Conservation (phyloP, 2,329 filamentous ascomycete species). For the Ceratocystis papillata region DNA sequence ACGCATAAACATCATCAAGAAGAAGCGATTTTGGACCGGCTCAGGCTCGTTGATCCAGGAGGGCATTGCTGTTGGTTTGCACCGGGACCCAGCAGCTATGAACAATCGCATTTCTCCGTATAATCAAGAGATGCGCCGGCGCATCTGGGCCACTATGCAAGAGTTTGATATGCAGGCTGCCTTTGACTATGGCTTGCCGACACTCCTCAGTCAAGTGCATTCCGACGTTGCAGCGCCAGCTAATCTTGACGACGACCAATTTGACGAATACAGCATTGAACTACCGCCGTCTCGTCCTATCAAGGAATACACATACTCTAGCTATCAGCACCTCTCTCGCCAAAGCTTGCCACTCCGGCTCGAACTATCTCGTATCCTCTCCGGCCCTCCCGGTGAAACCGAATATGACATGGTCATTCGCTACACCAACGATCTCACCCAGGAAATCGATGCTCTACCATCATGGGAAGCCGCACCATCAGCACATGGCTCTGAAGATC, state of each 20-base stretch:
- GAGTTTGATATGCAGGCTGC: constrained; percentile 53
- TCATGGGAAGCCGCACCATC: constrained; percentile 39
- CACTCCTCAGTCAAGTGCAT: constrained; percentile 46
- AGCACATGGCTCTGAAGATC: not conserved
- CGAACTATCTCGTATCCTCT: constrained; percentile 47
- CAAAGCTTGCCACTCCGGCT: constrained; percentile 47
- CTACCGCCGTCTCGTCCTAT: constrained; percentile 43
- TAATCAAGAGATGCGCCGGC: constrained; percentile 51
- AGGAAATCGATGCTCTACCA: constrained; percentile 49
- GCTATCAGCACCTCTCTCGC: constrained; percentile 48
- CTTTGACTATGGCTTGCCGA: constrained; percentile 50
- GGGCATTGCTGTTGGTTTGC: constrained; percentile 48
- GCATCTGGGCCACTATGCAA: constrained; percentile 51
- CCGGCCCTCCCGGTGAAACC: constrained; percentile 43
- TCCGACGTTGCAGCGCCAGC: constrained; percentile 45
- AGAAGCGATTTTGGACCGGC: constrained; percentile 53
- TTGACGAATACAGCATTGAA: constrained; percentile 42
- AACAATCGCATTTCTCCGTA: constrained; percentile 46
- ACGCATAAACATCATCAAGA: constrained; percentile 52
- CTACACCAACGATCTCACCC: constrained; percentile 50
- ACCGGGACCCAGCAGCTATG: constrained; percentile 48
- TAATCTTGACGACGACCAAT: constrained; percentile 49
- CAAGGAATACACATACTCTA: constrained; percentile 47
- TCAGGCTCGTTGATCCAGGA: constrained; percentile 47
- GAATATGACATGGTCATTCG: constrained; percentile 53